Evolutionary conservation across 2,329 filamentous ascomycete species (phyloP).

Genomic region (Colletotrichum sp.): DNA sequence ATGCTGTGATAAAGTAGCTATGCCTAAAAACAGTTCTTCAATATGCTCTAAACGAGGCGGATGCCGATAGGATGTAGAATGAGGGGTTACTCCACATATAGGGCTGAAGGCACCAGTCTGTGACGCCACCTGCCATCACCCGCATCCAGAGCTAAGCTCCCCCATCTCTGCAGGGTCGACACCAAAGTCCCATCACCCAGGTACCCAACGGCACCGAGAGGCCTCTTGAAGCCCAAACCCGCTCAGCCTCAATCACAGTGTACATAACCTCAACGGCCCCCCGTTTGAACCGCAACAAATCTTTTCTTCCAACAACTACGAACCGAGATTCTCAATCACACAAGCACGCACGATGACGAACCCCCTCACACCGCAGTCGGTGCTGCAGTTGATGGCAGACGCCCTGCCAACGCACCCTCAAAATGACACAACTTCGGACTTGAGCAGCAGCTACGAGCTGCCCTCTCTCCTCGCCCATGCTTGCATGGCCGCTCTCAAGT

Average conservation of each 20-base stretch:
- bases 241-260: neutral
- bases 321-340: neutral
- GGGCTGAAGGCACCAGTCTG: slow-evolving; percentile 23
- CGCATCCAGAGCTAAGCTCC: neutral
- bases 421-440: slow-evolving; percentile 61
- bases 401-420: slow-evolving; percentile 60
- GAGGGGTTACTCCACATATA: slow-evolving; percentile 22
- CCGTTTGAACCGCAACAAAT: neutral
- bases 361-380: slow-evolving; percentile 47
- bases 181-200: neutral
- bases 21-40: neutral
- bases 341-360: slow-evolving; percentile 25
- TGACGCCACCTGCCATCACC: slow-evolving; percentile 13
- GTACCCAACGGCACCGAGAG: neutral
- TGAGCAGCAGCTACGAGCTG: slow-evolving; percentile 79
- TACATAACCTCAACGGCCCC: neutral
- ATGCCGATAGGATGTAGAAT: neutral
- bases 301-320: neutral
- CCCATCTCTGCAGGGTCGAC: neutral
- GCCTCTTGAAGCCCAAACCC: neutral
- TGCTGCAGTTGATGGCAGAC: slow-evolving; percentile 63
- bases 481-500: slow-evolving; percentile 80
- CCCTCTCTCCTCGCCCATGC: slow-evolving; percentile 85
- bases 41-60: neutral
- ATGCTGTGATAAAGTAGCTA: neutral